Evolutionary conservation across 2,329 filamentous ascomycete species (phyloP), one percentile per base, ranked within the genome.

Genomic region (Trichophyton benhamiae): DNA sequence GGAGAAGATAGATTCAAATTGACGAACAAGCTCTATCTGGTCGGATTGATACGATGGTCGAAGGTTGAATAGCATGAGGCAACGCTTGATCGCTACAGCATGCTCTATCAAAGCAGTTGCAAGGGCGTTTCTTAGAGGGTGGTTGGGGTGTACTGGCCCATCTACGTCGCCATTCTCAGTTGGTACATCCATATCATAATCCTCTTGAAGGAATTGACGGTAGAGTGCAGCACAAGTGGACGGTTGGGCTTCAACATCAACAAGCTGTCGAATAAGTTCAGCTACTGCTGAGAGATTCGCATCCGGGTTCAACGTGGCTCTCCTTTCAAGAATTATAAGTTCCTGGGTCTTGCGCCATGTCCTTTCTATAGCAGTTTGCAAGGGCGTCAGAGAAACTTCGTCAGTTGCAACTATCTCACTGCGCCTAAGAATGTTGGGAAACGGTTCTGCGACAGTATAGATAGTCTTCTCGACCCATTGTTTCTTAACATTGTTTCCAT

Each of bases 291-390:
- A 82, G 15, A 86, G 82, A 49, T 83, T 82, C 7, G 86, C 82
- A 41, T 89, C 84, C 61, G 92, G 88, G 3, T 87, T 87, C 22
- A 89, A 85, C 0, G 80, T 76, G 7, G 92, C 79, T 58, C 85
- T 85, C 71, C 87, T 89, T 71, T 95, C 90, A 0, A 96, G 78
- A 0, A 81, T 75, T 1, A 83, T 79, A 77, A 97, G 83, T 74
- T 97, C 92, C 62, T 89, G 84, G 0, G 92, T 95, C 78, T 96
- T 96, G 63, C 91, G 85, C 67, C 89, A 87, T 36, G 94, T 92
- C 15, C 92, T 86, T 72, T 97, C 92, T 63, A 97, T 79, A 0
- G 88, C 92, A n/a, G 90, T 91, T 73, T 96, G 88, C 62, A 94
- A 79, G 5, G 91, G 85, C 36, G 82, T 82, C 27, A 96, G 78